Base-by-base conservation (phyloP, 176 grass and related monocot species). In the sorghum (Sorghum bicolor) region DNA sequence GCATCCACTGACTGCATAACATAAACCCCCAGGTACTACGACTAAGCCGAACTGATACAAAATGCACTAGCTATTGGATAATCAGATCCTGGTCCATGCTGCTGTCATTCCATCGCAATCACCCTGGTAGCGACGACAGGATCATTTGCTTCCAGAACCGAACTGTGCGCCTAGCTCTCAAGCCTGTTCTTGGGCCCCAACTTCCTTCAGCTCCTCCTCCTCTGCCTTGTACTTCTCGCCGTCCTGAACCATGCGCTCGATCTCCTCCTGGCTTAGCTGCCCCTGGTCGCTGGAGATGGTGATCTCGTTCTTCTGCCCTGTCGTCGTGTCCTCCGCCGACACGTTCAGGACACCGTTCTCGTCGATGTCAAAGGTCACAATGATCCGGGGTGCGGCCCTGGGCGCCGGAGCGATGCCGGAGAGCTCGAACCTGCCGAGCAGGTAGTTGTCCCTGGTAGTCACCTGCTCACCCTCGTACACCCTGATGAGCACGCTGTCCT, bases 391-490 rank as follows among this genome's bases (percentile, higher is more conserved):
- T 5, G 86, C 86, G 1, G 83, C 86, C 53, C 67, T 86, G 0
- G 86, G 74, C 29, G 90, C 83, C 2, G 79, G 79, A 1, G 73
- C 58, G 31, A 92, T 76, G 34, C 90, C 83, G 10, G 78, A 70
- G 24, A 92, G 73, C 44, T 39, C 62, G 15, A 88, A 92, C 66
- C 84, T 80, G 7, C 89, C 89, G 1, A 87, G 75, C 20, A 87
- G 24, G n/a, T 87, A 79, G 68, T 91, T 91, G 50, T 86, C 79
- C 74, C 57, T 75, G 1, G 68, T 40, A 36, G 31, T 77, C 0
- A 38, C 45, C 66, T 80, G 83, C 68, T 89, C 90, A 20, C 90
- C 90, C 72, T 92, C 86, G 52, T 89, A 92, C 28, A 92, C 86
- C 22, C 61, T 30, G 16, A 89, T 55, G 48, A 36, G 8, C 6